Conservation (phyloP, 2,329 filamentous ascomycete species). For the Pyricularia grisea region DNA sequence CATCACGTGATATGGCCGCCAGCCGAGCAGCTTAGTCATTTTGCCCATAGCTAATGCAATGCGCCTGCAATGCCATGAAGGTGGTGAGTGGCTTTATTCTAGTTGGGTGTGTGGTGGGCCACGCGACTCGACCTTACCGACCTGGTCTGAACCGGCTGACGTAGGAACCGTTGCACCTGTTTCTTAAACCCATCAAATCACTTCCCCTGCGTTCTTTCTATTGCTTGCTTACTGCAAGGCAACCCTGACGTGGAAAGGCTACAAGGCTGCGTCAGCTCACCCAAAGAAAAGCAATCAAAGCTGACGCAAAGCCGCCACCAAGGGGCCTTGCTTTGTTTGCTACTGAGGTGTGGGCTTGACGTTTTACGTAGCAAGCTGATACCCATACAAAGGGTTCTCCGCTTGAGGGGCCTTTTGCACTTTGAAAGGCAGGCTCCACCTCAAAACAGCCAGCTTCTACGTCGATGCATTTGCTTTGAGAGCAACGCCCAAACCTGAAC, state of each 20-base stretch:
- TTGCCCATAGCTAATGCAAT: neutral
- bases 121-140: neutral
- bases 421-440: neutral
- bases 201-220: neutral
- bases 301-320: neutral
- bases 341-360: neutral
- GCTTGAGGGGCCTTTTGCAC: neutral
- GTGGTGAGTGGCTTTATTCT: neutral
- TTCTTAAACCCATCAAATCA: neutral
- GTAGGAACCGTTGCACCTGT: neutral
- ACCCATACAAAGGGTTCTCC: neutral
- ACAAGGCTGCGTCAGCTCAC: conserved; percentile 12
- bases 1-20: neutral
- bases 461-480: neutral
- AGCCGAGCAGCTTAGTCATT: neutral
- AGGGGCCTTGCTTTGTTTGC: neutral
- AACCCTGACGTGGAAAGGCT: conserved; percentile 8
- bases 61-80: neutral
- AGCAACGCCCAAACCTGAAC: neutral
- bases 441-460: neutral
- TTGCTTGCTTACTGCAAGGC: neutral
- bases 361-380: neutral
- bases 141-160: neutral
- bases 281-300: neutral
- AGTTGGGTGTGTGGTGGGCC: neutral